Evolutionary conservation across 2,329 filamentous ascomycete genomes (phyloP).

Genomic region (Talaromyces sp.): DNA sequence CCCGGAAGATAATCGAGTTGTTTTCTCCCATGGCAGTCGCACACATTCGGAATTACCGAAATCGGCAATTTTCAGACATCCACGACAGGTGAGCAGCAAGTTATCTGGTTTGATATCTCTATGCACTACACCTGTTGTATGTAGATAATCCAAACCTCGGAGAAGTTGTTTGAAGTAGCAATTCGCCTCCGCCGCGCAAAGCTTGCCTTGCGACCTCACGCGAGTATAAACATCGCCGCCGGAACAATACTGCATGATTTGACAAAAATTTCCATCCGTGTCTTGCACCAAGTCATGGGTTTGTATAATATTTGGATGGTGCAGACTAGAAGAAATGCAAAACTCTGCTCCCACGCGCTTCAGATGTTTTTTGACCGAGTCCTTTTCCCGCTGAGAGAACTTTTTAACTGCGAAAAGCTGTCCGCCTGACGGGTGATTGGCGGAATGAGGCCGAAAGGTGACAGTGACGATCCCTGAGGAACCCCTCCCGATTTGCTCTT

Average conservation of each 20-base stretch:
- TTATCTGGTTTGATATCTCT: slow-evolving; percentile 58
- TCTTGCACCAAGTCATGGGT: slow-evolving; percentile 86
- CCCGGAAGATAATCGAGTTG: slow-evolving; percentile 84
- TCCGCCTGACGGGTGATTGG: slow-evolving; percentile 56
- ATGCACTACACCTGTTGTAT: slow-evolving; percentile 80
- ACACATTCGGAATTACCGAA: slow-evolving; percentile 79
- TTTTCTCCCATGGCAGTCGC: slow-evolving; percentile 88
- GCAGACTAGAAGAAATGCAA: slow-evolving; percentile 83
- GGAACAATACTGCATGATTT: slow-evolving; percentile 91
- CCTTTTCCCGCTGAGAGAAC: slow-evolving; percentile 76
- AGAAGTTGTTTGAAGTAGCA: slow-evolving; percentile 95
- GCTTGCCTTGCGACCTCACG: slow-evolving; percentile 72
- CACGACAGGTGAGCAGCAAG: slow-evolving; percentile 54
- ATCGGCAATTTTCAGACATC: slow-evolving; percentile 55
- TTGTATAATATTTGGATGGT: slow-evolving; percentile 86
- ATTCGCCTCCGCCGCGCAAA: slow-evolving; percentile 68
- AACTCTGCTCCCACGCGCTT: slow-evolving; percentile 86
- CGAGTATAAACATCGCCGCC: slow-evolving; percentile 83
- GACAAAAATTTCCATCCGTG: slow-evolving; percentile 68
- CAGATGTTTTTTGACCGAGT: slow-evolving; percentile 84
- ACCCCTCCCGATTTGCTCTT: slow-evolving; percentile 63
- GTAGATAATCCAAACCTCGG: slow-evolving; percentile 87
- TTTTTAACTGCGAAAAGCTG: slow-evolving; percentile 91
- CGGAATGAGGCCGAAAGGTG: slow-evolving; percentile 77
- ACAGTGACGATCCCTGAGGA: slow-evolving; percentile 87